Base-by-base conservation (phyloP, 148 eudicot genomes). In the Camellia sinensis region DNA sequence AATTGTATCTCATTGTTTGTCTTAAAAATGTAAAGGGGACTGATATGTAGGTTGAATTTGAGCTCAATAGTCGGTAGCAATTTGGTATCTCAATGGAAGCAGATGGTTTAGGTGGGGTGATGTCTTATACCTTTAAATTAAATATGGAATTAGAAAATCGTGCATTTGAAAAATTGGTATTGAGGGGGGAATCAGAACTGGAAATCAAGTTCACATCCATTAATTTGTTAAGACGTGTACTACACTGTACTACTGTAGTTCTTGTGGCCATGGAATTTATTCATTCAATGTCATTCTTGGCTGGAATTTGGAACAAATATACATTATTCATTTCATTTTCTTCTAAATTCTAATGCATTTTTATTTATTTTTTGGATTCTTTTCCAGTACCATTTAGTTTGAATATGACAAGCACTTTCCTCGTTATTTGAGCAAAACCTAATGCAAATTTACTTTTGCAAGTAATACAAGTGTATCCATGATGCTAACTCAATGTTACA, bases 141-240 rank as follows among this genome's bases (percentile, higher is more conserved):
- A 65, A 45, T 37, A 41, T 52, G 72, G 41, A 80, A 48, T 37
- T 73, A 12, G 71, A 50, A 71, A 73, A 8, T 73, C 41, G 40
- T 11, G 13, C 56, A 59, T 60, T 43, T 79, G 21, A 21, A 10
- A 19, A 22, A 40, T 52, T 37, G 54, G 40, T 41, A 2, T 15
- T 73, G 7, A 21, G 3, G 46, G 80, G 21, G 22, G 46, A 73
- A 52, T 11, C 77, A 22, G 45, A 72, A 29, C 29, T 69, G 37
- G 45, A 79, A 17, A 29, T 14, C 67, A 56, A 67, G 21, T 60
- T 19, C 7, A 40, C 63, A 48, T 61, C 29, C 12, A 37, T n/a
- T n/a, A n/a, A n/a, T 50, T 14, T n/a, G 37, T 19, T 56, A 9
- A 56, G 37, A 29, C 37, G 1, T 29, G 37, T 29, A 29, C 37